Base-by-base conservation (phyloP, 495 filamentous ascomycete genomes). In the Venustampulla echinocandica region DNA sequence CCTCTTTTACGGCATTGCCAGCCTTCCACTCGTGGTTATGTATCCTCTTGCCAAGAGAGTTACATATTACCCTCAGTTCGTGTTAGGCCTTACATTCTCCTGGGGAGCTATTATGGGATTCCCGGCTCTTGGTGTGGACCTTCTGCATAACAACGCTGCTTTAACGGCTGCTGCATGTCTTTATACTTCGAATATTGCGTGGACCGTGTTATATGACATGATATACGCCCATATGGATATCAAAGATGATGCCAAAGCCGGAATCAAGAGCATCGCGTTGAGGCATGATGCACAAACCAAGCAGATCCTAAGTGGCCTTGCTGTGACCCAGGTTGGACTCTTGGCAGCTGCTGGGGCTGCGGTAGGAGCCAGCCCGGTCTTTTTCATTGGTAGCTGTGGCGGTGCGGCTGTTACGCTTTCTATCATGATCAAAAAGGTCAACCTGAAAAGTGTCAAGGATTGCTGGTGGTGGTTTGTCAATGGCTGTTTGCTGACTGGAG, bases 141-240 rank as follows among this genome's bases (percentile, higher is more conserved):
- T 96, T 48, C 62, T 92, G 11, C 55, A 68, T 19, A 81, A 94
- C 50, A 63, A 61, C 17, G 61, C 76, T 20, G 80, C 87, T 13
- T 61, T 85, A 50, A 66, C 73, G 32, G 77, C 84, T 0, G 84
- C 89, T 9, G 79, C 71, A 2, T 74, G 80, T 21, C 68, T 98
- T 33, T 97, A 97, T 63, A 67, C 76, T 13, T 90, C 85, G 51
- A 95, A 90, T 58, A 70, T 95, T 20, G 80, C 89, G 0, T 98
- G 92, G 92, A 95, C 92, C 9, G 77, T 97, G 33, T 61, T 96
- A 46, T 98, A 98, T 58, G 92, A 98, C 66, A 96, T 95, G 82
- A 94, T 98, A 15, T 98, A 98, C 65, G 92, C 93, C 24, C 90
- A 96, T 65, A 95, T 96, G 84, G 92, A 98, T 53, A 90, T 98